Evolutionary conservation across 192 early-diverging fungal species (phyloP), one percentile per base, ranked within the genome.

Genomic region (Backusella tuberculispora): DNA sequence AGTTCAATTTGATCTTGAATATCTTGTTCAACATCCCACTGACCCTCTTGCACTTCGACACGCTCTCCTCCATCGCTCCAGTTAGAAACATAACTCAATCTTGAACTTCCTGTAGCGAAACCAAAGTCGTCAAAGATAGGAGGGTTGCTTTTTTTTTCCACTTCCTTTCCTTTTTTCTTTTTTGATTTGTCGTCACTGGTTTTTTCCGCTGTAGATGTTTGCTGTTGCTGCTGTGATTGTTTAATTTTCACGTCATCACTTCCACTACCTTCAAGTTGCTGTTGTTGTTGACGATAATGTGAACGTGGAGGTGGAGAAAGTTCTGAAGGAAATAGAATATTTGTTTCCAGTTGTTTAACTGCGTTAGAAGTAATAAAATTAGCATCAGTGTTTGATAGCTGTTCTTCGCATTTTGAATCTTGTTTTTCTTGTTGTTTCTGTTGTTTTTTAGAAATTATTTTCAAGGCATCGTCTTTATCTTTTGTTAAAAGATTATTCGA

Each of bases 21-120:
- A 2, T 66, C 38, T 21, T 43, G 38, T 66, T 66, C 65, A 66
- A 66, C 41, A 43, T 66, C 65, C 65, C 65, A 66, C 10, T 38
- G 38, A 10, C 40, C 19, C 5, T 8, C 4, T 8, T 38, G 10
- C 1, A 66, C 65, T 4, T 38, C 19, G 4, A 7, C 21, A 6
- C 65, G 65, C 0, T 66, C n/a, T 21, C n/a, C 42, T 4, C 38
- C 65, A 13, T 66, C 41, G 3, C 41, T n/a, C 65, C 65, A 66
- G 40, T 66, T 66, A n/a, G 40, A 43, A 1, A 66, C 12, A 21
- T 66, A 43, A 9, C 41, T 9, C 9, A 66, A 5, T 1, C 38
- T 12, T 7, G 65, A 41, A 19, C 9, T 10, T 38, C 17, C 50
- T 15, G 17, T 21, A 1, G 40, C 37, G 3, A 43, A 42, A 2